Base-by-base conservation (phyloP, 176 grass and related monocot species). In the Thinopyrum elongatum region DNA sequence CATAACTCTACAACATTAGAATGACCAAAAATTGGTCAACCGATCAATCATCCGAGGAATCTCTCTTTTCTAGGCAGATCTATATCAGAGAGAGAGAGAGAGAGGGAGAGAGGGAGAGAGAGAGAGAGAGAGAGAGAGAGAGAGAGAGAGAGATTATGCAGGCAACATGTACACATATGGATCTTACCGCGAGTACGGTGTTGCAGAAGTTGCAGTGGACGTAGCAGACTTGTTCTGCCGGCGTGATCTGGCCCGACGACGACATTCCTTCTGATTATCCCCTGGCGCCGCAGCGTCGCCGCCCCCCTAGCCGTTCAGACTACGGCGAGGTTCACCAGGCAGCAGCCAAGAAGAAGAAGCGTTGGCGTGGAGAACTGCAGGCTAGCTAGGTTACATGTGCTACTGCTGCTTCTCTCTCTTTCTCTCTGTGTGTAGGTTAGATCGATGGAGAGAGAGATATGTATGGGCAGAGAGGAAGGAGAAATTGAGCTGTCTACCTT, bases 171-270 rank as follows among this genome's bases (percentile, higher is more conserved):
- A 15, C 14, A 64, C 51, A 31, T 67, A 33, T 12, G 63, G 53
- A 76, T 85, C 58, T 90, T 97, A 97, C 94, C 90, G 90, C 94
- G 14, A 97, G 94, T 62, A 87, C 83, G 58, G 94, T 97, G 92
- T 89, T 97, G 94, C 94, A 97, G 87, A 97, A 90, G 90, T 92
- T 97, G 92, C 94, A 97, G 90, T 97, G 77, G 46, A 97, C 94
- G 76, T 97, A 97, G 86, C 94, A 97, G 62, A 97, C 92, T 73
- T 94, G 86, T 17, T 94, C 91, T 38, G 85, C 82, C 71, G 84
- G 80, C 15, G 91, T 38, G 78, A 93, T 89, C 62, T 89, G 81
- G 15, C 25, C 72, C 16, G 84, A 35, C 10, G 91, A 95, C 16
- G 91, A 95, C 94, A 95, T 44, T 87, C 71, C 90, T 83, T 34